phyloP scores from a whole-genome alignment of 345 rosid genomes.

The Excoecaria cochinchinensis region DNA sequence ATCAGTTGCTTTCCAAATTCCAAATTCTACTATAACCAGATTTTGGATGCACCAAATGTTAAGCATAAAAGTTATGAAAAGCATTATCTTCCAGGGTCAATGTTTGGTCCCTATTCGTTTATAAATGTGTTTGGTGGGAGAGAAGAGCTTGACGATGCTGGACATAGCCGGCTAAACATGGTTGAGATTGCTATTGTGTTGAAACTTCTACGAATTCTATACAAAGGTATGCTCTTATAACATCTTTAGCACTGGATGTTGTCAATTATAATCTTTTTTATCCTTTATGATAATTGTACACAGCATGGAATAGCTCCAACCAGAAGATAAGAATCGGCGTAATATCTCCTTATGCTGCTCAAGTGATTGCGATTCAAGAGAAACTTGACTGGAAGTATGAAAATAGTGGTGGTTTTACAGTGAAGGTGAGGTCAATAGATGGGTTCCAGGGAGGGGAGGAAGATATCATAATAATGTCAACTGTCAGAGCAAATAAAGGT shows the following conservation, averaged over 20 bases:
- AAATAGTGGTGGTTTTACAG: constrained; percentile 4
- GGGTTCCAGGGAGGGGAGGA: constrained; percentile 24
- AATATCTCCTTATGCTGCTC: constrained; percentile 27
- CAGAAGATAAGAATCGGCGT: constrained; percentile 13
- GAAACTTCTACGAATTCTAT: constrained; percentile 31
- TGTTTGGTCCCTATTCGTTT: constrained; percentile 53
- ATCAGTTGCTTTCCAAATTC: constrained; percentile 61
- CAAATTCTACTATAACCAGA: constrained; percentile 42
- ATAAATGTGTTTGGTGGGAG: constrained; percentile 41
- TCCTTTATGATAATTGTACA: not conserved
- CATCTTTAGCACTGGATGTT: not conserved
- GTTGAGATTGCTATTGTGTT: constrained; percentile 46
- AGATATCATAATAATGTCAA: constrained; percentile 19
- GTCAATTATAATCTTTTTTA: too few species aligned
- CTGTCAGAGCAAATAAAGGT: constrained; percentile 19
- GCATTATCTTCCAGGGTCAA: constrained; percentile 34
- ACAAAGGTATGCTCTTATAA: constrained; percentile 33
- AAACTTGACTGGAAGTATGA: constrained; percentile 11
- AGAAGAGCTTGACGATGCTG: constrained; percentile 32
- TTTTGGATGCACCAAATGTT: constrained; percentile 43
- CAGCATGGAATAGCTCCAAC: constrained; percentile 15
- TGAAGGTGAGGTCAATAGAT: constrained; percentile 20
- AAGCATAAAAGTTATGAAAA: constrained; percentile 20
- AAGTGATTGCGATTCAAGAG: constrained; percentile 7
- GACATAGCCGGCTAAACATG: constrained; percentile 38